phyloP scores from a whole-genome alignment of 768 basidiomycete genomes.

The Tricholoma bakamatsutake region DNA sequence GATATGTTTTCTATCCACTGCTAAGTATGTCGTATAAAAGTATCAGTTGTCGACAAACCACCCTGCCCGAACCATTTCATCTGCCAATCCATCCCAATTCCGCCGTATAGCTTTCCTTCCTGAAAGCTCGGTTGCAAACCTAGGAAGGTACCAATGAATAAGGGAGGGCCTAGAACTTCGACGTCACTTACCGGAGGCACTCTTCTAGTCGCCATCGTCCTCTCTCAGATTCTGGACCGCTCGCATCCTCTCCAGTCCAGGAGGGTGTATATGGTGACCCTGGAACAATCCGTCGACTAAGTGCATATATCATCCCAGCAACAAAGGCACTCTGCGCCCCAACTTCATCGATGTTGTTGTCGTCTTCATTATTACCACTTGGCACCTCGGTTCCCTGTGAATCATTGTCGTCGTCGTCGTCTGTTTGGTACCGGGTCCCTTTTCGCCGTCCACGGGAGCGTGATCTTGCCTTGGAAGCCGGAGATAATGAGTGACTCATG shows the following conservation, averaged over 20 bases:
- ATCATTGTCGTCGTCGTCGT: constrained; percentile 48
- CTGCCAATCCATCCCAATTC: constrained; percentile 63
- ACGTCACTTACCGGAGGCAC: constrained; percentile 55
- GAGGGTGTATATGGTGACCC: constrained; percentile 73
- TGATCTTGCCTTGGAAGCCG: constrained; percentile 12
- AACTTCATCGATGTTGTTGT: constrained; percentile 58
- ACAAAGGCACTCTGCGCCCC: constrained; percentile 80
- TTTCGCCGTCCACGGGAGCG: constrained; percentile 16
- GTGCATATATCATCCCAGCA: constrained; percentile 82
- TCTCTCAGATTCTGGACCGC: constrained; percentile 31
- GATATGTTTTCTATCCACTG: neutral
- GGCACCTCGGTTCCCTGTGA: constrained; percentile 57
- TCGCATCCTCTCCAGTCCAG: constrained; percentile 29
- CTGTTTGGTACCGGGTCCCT: constrained; percentile 26
- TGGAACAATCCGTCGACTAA: constrained; percentile 66
- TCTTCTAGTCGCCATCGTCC: constrained; percentile 78
- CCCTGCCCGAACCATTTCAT: constrained; percentile 68
- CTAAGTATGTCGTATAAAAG: too few species aligned
- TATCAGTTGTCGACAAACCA: constrained; percentile 55
- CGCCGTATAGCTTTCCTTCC: constrained; percentile 64
- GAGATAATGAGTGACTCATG: constrained; percentile 20
- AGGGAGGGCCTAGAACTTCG: neutral
- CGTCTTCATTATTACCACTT: constrained; percentile 28
- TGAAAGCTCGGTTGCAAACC: constrained; percentile 81
- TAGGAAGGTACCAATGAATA: constrained; percentile 19